These are phyloP conservation scores for Fragaria nilgerrensis DNA, from an alignment of 306 rosid genomes.

Conservation along the genomic window DNA sequence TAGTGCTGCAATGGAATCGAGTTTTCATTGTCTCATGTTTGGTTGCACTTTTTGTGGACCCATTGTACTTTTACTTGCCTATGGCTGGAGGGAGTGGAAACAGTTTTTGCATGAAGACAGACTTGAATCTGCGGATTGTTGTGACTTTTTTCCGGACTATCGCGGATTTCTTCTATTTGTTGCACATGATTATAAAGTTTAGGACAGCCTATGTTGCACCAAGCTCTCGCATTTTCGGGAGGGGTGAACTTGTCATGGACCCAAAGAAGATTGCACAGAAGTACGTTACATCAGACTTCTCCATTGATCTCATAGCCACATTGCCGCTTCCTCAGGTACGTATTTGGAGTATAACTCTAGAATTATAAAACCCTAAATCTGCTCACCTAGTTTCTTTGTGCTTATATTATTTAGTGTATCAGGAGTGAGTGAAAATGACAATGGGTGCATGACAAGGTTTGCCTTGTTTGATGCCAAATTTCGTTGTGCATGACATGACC, in stretches of 20 bases:
- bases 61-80: conserved; percentile 83
- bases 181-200: conserved; percentile 85
- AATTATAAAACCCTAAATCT: conserved; percentile 11
- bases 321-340: conserved; percentile 95
- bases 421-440: conserved; percentile 9
- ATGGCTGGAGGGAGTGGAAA: conserved; percentile 34
- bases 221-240: conserved; percentile 87
- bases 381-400: conserved; percentile 23
- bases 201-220: conserved; percentile 95
- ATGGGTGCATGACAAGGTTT: neutral
- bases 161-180: conserved; percentile 78
- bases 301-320: conserved; percentile 84
- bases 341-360: conserved; percentile 8
- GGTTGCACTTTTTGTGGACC: conserved; percentile 83
- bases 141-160: conserved; percentile 84
- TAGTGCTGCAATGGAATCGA: conserved; percentile 88
- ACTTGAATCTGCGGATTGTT: conserved; percentile 59
- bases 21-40: conserved; percentile 78
- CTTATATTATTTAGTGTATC: neutral
- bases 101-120: conserved; percentile 70
- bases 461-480: neutral
- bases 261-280: conserved; percentile 80
- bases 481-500: neutral
- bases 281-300: conserved; percentile 88
- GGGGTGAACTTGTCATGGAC: conserved; percentile 98